Conservation (phyloP, 768 basidiomycete genomes). For the Hirschioporus abietinus region DNA sequence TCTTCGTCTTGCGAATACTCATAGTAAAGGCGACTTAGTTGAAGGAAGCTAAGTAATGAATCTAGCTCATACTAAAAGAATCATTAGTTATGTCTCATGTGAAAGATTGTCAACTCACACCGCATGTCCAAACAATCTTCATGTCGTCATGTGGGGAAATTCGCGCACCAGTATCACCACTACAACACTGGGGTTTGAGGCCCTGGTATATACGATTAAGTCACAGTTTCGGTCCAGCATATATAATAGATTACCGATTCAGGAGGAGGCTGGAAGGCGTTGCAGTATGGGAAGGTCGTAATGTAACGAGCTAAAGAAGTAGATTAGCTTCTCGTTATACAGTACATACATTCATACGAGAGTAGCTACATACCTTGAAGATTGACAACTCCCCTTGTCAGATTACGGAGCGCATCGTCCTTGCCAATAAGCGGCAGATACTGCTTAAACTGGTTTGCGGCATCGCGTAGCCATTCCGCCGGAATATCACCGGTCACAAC, state of each 20-base stretch:
- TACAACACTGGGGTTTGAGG: conserved; percentile 4
- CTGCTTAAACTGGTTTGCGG: conserved; percentile 1
- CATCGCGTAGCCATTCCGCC: conserved; percentile 1
- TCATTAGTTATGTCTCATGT: neutral
- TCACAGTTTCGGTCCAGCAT: neutral
- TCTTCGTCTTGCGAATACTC: neutral
- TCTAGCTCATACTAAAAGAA: conserved; percentile 1
- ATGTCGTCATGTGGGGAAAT: conserved; percentile 1
- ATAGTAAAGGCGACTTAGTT: conserved; percentile 3
- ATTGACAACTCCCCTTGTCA: conserved; percentile 1
- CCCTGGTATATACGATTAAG: neutral
- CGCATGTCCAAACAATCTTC: conserved; percentile 3
- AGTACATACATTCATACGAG: neutral
- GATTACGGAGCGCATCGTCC: neutral
- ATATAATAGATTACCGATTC: neutral
- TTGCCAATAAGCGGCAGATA: neutral
- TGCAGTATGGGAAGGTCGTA: conserved; percentile 2
- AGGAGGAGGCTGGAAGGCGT: conserved; percentile 3
- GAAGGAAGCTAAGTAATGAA: conserved; percentile 4
- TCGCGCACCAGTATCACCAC: neutral
- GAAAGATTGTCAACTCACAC: neutral
- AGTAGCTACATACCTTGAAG: neutral
- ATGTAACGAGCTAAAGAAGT: neutral
- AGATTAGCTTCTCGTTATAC: no score
- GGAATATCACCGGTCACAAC: conserved; percentile 4